Evolutionary conservation across 495 filamentous ascomycete genomes (phyloP).

Genomic region (Aspergillus carlsbadensis): DNA sequence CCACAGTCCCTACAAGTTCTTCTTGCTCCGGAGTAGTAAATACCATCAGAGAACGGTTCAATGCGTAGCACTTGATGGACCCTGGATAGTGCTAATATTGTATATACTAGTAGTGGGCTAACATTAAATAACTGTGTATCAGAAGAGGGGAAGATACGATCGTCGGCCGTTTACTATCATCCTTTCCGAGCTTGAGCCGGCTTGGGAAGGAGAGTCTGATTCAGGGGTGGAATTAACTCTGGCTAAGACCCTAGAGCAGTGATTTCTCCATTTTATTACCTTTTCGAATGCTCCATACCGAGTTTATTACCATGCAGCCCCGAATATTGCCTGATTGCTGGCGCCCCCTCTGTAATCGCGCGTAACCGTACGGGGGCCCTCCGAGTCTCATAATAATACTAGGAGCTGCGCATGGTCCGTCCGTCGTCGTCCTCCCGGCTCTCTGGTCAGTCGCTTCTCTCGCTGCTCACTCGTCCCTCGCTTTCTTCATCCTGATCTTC

Average conservation of each 20-base stretch:
- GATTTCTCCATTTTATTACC: too few relatives aligned
- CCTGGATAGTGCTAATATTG: too few relatives aligned
- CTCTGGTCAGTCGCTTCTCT: neutral
- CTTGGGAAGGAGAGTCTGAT: neutral
- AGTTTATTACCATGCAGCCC: neutral
- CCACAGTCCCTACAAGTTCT: slow-evolving; percentile 1
- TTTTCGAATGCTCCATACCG: too few relatives aligned
- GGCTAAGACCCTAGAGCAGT: too few relatives aligned
- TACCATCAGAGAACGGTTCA: too few relatives aligned
- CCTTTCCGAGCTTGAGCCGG: neutral
- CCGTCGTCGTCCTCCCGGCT: neutral
- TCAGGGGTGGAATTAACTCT: neutral
- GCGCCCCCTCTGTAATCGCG: neutral
- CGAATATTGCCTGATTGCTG: neutral
- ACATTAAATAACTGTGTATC: neutral
- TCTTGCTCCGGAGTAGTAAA: too few relatives aligned
- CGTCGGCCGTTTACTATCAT: neutral
- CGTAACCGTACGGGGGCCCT: neutral
- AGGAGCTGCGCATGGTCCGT: neutral
- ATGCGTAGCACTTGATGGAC: too few relatives aligned
- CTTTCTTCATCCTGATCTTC: slow-evolving; percentile 18
- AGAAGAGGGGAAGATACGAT: neutral
- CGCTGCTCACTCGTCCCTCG: slow-evolving; percentile 9
- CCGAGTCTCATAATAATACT: neutral
- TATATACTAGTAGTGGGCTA: too few relatives aligned